Base-by-base conservation (phyloP, 805 yeast species). In the Huiozyma sinensis region DNA sequence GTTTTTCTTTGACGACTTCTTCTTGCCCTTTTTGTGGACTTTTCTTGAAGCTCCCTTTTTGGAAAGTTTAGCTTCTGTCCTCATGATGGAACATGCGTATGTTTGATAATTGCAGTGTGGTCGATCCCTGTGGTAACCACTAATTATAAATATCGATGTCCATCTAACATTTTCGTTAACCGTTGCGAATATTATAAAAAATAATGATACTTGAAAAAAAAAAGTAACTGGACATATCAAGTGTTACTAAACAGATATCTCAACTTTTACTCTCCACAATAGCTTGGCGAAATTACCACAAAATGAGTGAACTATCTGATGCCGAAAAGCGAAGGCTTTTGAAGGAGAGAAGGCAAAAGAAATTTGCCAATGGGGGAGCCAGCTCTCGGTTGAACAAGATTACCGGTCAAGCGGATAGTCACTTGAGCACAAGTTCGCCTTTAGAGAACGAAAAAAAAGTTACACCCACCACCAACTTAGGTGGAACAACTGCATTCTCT, bases 341-440 rank as follows among this genome's bases (percentile, higher is more conserved):
- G 38, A 69, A 84, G 46, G 84, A 81, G 55, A 71, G 83, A 56
- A 70, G 87, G 55, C 79, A 75, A 38, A 79, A 82, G 48, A 79
- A 78, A 56, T 70, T 80, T 67, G 63, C 67, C 41, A 68, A 70
- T 49, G 80, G 81, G 4, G 72, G 72, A 39, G 81, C 79, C 17
- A 55, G 75, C 4, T 67, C 67, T 17, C 64, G 87, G 47, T 60
- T 81, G 53, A 75, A 72, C 48, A 71, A 69, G 44, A 72, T 72
- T 44, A 63, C 73, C 1, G 73, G 73, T 2, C 56, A 63, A 17
- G 58, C 61, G 28, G 62, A 61, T 39, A 65, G 72, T 36, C 60
- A 56, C 24, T 48, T 69, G 42, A 57, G 66, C 5, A 50, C 68
- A 4, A 63, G 58, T 11, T 61, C 70, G 8, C 64, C 68, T 11